Conservation (phyloP, 768 basidiomycete species). For the Tylopilus sp. region DNA sequence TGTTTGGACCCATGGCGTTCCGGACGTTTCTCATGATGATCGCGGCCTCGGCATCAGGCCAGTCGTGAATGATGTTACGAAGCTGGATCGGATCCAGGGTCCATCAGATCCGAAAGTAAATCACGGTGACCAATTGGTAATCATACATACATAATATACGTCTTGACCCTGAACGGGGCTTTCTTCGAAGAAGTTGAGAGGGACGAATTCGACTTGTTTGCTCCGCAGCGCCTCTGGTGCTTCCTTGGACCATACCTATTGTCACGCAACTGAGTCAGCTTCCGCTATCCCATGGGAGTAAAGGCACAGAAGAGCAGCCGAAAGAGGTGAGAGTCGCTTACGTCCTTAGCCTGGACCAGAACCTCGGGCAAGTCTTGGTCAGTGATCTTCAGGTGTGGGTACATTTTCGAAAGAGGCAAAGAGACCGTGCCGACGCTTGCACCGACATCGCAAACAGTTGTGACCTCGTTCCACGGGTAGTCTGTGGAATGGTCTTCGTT, state of each 20-base stretch:
- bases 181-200: slow-evolving; percentile 22
- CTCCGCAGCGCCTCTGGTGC: slow-evolving; percentile 17
- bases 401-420: slow-evolving; percentile 22
- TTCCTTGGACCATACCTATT: slow-evolving; percentile 16
- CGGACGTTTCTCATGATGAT: slow-evolving; percentile 30
- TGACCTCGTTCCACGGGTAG: slow-evolving; percentile 24
- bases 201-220: slow-evolving; percentile 12
- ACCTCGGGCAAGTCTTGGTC: slow-evolving; percentile 31
- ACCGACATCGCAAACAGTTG: slow-evolving; percentile 29
- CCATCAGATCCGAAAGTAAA: background rate
- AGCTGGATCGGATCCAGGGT: slow-evolving; percentile 9
- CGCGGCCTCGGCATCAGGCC: slow-evolving; percentile 33
- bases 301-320: background rate
- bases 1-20: slow-evolving; percentile 27
- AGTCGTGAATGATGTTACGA: slow-evolving; percentile 33
- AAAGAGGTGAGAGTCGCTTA: slow-evolving; percentile 2
- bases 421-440: slow-evolving; percentile 30
- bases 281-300: too few relatives aligned
- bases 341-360: slow-evolving; percentile 18
- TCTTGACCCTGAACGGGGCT: slow-evolving; percentile 15
- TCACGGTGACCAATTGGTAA: background rate
- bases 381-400: slow-evolving; percentile 25
- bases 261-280: background rate
- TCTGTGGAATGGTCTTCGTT: slow-evolving; percentile 8
- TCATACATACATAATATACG: slow-evolving; percentile 28